Conservation (phyloP, 208 protist species). For the Strigomonas oncopelti region DNA sequence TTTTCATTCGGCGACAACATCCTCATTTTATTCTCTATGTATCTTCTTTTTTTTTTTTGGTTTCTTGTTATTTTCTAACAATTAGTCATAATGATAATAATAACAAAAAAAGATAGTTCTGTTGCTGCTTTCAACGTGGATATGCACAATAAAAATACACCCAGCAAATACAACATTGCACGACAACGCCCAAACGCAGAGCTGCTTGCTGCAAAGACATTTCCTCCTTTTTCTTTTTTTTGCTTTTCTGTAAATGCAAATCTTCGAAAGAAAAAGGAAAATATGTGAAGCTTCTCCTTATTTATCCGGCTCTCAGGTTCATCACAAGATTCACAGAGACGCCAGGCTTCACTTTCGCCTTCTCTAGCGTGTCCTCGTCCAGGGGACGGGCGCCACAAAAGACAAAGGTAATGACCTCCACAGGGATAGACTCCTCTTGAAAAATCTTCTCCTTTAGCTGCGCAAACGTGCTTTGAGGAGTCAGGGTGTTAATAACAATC, state of each 20-base stretch:
- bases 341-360: slow-evolving; percentile 63
- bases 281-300: too few species aligned
- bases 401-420: slow-evolving; percentile 79
- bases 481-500: slow-evolving; percentile 67
- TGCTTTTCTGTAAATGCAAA: too few species aligned
- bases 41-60: neutral
- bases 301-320: slow-evolving; percentile 52
- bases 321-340: slow-evolving; percentile 77
- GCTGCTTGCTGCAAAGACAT: too few species aligned
- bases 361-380: slow-evolving; percentile 55
- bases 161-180: too few species aligned
- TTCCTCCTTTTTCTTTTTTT: too few species aligned
- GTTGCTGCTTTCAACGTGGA: too few species aligned
- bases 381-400: slow-evolving; percentile 69
- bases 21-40: neutral
- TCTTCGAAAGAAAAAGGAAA: too few species aligned
- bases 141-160: too few species aligned
- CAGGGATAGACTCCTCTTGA: slow-evolving; percentile 74
- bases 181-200: too few species aligned
- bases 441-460: slow-evolving; percentile 80
- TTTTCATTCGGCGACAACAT: too few species aligned
- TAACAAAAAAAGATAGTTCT: too few species aligned
- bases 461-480: slow-evolving; percentile 68
- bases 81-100: too few species aligned
- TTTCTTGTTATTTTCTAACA: neutral